Conservation (phyloP, 257 asterid species). For the Misopates orontium region DNA sequence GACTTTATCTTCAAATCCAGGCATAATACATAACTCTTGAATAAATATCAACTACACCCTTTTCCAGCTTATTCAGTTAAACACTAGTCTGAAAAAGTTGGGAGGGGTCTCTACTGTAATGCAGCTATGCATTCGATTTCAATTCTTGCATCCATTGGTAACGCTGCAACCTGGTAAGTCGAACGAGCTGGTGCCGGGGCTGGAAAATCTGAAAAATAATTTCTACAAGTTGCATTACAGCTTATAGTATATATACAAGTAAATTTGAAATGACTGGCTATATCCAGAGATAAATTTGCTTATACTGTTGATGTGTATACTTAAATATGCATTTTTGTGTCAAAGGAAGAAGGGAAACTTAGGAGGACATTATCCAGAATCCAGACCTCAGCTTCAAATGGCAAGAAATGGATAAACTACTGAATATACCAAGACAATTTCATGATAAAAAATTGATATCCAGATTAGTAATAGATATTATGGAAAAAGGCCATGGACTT, state of each 20-base stretch:
- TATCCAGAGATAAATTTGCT: not conserved
- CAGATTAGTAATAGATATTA: not conserved
- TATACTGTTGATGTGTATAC: not conserved
- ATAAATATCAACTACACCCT: not conserved
- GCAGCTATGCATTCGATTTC: slow-evolving; percentile 90
- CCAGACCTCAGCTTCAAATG: slow-evolving; percentile 1
- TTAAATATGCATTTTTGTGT: not conserved
- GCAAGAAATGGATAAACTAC: not conserved
- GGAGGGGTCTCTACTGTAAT: slow-evolving; percentile 29
- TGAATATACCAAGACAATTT: not conserved
- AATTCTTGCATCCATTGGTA: slow-evolving; percentile 80
- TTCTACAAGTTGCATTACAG: slow-evolving; percentile 10
- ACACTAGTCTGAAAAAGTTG: not conserved
- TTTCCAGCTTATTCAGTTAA: slow-evolving; percentile 24
- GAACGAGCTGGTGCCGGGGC: slow-evolving; percentile 92
- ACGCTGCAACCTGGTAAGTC: slow-evolving; percentile 90
- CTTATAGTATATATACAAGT: not conserved
- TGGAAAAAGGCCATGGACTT: slow-evolving; percentile 8
- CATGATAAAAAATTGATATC: not conserved
- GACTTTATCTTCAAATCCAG: no score
- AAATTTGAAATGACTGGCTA: not conserved
- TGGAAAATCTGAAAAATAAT: slow-evolving; percentile 64
- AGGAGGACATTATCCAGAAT: not conserved
- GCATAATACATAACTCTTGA: not conserved
- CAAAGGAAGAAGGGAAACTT: not conserved